phyloP scores from a whole-genome alignment of 176 grass and related monocot genomes.

The Secale cereale region DNA sequence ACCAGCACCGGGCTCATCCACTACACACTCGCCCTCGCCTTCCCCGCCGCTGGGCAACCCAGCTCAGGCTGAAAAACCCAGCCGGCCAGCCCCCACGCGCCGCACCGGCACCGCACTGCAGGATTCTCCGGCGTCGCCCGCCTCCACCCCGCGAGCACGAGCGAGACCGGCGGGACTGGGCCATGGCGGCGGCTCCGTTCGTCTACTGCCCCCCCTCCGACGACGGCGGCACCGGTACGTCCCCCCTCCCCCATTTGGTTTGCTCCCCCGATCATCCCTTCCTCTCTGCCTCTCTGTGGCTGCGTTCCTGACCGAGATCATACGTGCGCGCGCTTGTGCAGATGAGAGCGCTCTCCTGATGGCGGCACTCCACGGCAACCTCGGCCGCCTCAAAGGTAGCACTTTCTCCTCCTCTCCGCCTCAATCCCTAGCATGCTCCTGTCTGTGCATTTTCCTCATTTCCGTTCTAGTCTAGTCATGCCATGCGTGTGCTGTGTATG shows the following conservation, averaged over 20 bases:
- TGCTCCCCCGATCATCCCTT: not conserved
- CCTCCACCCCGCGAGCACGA: not conserved
- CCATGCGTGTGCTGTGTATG: not conserved
- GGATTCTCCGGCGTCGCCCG: not conserved
- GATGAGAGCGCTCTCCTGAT: not conserved
- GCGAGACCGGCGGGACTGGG: not conserved
- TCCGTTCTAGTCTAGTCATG: not conserved
- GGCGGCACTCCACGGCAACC: conserved; percentile 12
- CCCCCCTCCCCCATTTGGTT: not conserved
- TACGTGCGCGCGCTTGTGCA: not conserved
- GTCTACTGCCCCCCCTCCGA: not conserved
- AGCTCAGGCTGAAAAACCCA: too few species aligned
- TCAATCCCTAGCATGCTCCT: not conserved
- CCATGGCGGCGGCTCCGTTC: not conserved
- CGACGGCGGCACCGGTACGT: not conserved
- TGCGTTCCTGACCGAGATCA: not conserved
- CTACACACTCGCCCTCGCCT: not conserved
- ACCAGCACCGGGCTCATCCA: not conserved
- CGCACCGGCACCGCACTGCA: not conserved
- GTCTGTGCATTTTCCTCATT: not conserved
- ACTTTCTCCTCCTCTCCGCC: not conserved
- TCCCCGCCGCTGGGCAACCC: not conserved
- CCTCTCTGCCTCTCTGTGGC: not conserved
- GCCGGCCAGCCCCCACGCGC: not conserved
- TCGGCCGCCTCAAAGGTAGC: conserved; percentile 18